Conservation (phyloP, 2,329 filamentous ascomycete species). For the Fusarium goolgardi region DNA sequence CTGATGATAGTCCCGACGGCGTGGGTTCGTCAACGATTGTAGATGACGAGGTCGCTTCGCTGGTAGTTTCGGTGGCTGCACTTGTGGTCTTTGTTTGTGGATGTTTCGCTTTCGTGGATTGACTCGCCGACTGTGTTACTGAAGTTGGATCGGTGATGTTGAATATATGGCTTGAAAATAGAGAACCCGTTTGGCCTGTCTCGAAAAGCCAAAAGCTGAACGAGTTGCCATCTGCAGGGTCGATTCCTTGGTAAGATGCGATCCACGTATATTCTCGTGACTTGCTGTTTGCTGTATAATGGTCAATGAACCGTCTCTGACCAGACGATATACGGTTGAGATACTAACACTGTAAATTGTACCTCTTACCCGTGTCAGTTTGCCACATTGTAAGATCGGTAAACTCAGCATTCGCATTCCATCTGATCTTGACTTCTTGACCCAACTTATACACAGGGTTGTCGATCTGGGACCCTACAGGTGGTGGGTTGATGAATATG, state of each 20-base stretch:
- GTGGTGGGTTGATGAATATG: too few relatives aligned
- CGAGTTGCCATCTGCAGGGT: background rate
- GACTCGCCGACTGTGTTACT: background rate
- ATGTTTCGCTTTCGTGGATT: background rate
- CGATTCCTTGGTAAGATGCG: constrained; percentile 13
- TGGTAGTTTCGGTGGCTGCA: background rate
- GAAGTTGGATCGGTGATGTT: constrained; percentile 16
- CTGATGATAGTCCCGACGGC: background rate
- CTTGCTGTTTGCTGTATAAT: constrained; percentile 2
- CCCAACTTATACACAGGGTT: too few relatives aligned
- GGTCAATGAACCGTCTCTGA: background rate
- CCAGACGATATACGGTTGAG: fast-evolving
- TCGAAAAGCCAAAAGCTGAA: constrained; percentile 19
- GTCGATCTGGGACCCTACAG: too few relatives aligned
- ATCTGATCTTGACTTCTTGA: too few relatives aligned
- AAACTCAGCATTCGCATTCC: too few relatives aligned
- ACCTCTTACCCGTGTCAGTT: background rate
- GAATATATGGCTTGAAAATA: constrained; percentile 9
- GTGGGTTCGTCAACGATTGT: background rate
- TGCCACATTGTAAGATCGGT: too few relatives aligned
- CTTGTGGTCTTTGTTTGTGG: background rate
- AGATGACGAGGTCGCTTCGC: fast-evolving
- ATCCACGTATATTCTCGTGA: constrained; percentile 14
- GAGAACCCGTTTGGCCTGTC: background rate
- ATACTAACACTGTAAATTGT: background rate